phyloP scores from a whole-genome alignment of 192 early-diverging fungal genomes.

The Spizellomyces sp. region DNA sequence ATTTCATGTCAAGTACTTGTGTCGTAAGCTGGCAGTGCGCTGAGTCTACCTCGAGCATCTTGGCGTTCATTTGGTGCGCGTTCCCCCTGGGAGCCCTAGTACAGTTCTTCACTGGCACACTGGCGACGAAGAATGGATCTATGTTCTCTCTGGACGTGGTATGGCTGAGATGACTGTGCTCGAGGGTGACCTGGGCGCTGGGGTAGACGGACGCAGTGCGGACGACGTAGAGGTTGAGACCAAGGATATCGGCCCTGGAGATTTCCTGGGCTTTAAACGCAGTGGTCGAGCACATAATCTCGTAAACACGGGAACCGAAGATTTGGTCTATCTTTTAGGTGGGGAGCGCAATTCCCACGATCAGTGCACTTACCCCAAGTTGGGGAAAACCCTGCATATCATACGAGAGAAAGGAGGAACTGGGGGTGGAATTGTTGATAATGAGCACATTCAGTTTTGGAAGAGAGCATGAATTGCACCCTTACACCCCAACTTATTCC shows the following conservation, averaged over 20 bases:
- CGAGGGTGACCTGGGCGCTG: neutral
- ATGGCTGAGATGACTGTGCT: neutral
- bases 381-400: neutral
- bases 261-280: conserved; percentile 22
- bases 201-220: neutral
- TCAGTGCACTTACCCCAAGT: neutral
- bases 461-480: too few relatives aligned
- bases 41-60: neutral
- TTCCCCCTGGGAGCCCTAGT: neutral
- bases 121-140: conserved; percentile 22
- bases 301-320: conserved; percentile 2
- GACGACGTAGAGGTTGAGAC: conserved; percentile 8
- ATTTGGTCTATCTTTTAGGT: conserved; percentile 20
- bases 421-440: neutral
- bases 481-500: too few relatives aligned
- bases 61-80: conserved; percentile 9
- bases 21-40: too few relatives aligned
- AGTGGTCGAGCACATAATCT: conserved; percentile 12
- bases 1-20: too few relatives aligned
- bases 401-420: neutral
- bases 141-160: conserved; percentile 16
- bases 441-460: too few relatives aligned
- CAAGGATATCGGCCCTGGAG: neutral
- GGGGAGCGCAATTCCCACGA: neutral
- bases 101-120: conserved; percentile 6